Evolutionary conservation across 106 monocot genomes (phyloP).

Genomic region (Phalaenopsis equestris): DNA sequence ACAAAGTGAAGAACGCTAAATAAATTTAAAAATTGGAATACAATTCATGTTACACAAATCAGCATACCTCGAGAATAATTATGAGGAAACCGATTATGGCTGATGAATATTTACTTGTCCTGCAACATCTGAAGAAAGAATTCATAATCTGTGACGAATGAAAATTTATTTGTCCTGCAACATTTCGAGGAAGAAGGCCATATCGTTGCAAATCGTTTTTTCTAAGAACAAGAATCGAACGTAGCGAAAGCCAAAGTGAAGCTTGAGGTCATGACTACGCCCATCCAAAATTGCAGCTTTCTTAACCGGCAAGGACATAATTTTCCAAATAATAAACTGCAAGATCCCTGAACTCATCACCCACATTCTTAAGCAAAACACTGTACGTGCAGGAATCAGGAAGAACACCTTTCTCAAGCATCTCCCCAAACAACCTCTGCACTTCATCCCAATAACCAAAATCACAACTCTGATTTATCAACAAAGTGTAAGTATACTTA

Average conservation of each 20-base stretch:
- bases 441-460: constrained; percentile 58
- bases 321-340: constrained; percentile 41
- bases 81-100: constrained; percentile 3
- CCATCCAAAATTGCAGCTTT: background rate
- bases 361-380: constrained; percentile 55
- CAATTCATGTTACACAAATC: constrained; percentile 12
- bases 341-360: constrained; percentile 26
- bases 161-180: constrained; percentile 7
- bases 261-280: background rate
- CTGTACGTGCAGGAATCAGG: constrained; percentile 55
- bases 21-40: constrained; percentile 1
- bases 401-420: constrained; percentile 52
- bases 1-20: background rate
- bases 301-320: constrained; percentile 32
- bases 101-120: constrained; percentile 7
- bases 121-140: background rate
- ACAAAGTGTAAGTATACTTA: constrained; percentile 74
- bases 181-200: background rate
- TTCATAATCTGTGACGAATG: background rate
- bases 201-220: background rate
- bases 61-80: constrained; percentile 18
- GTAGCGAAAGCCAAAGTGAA: background rate
- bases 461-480: constrained; percentile 65
- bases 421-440: constrained; percentile 57
- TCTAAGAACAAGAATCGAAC: background rate